Base-by-base conservation (phyloP, 345 rosid genomes). In the Populus tremula region DNA sequence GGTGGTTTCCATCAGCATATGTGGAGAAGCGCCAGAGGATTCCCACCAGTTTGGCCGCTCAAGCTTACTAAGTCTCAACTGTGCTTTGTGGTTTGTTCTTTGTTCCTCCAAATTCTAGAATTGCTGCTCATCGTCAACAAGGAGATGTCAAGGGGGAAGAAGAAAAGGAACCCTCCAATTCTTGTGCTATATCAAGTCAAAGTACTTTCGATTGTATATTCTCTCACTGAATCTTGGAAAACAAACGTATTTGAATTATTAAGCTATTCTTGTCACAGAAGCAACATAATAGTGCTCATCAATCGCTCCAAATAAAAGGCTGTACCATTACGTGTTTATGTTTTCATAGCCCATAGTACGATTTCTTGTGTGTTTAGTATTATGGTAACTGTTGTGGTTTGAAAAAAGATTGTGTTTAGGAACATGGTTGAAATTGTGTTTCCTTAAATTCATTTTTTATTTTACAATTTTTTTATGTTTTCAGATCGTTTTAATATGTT, bases 1-100 rank as follows among this genome's bases (percentile, higher is more conserved):
- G 99, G 76, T 93, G 99, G 99, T 93, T 95, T 78, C 98, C 98
- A 39, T 90, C 92, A 47, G 90, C 91, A 35, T 92, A 85, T 67
- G 92, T 92, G 70, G 99, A 92, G 86, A 93, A 87, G 84, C 93
- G 99, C 71, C 96, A 91, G 83, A 89, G 94, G 79, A 80, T 95
- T 81, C 93, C 98, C 4, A 77, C 89, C 43, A 80, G 64, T 79
- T 82, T 33, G 56, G 73, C 81, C 62, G 56, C 86, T 78, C 83
- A 91, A 85, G 88, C 72, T 61, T 89, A 80, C 79, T 87, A 81
- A 85, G 50, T 66, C 43, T 21, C 72, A 33, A n/a, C 67, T 71
- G 29, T 25, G 41, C 27, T 70, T 61, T 12, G 63, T 31, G 45
- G 73, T 45, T 59, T 2, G 67, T 68, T 23, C 6, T 41, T 67